These are phyloP conservation scores for Ajuga reptans DNA, from an alignment of 305 asterid species.

Conservation along the genomic window DNA sequence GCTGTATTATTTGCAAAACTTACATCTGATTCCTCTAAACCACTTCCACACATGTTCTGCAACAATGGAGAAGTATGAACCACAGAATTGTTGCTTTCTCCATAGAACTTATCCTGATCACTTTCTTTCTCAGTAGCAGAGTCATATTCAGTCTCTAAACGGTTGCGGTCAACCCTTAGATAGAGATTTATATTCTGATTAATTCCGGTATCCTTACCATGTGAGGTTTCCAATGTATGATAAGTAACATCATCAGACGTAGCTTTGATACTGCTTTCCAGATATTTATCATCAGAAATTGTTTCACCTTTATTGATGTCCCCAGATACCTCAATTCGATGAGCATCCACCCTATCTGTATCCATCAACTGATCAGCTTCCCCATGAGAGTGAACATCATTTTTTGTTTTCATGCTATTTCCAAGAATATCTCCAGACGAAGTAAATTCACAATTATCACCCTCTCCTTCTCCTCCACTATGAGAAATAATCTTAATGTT, in stretches of 20 bases:
- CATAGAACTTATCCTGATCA: conserved; percentile 16
- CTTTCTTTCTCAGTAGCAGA: conserved; percentile 16
- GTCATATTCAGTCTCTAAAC: conserved; percentile 7
- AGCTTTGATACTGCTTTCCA: conserved; percentile 23
- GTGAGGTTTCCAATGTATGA: conserved; percentile 5
- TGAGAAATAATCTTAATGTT: conserved; percentile 10
- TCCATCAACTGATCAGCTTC: conserved; percentile 24
- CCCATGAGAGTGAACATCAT: conserved; percentile 12
- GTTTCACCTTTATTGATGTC: conserved; percentile 24
- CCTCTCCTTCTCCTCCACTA: conserved; percentile 24
- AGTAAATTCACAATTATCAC: conserved; percentile 13
- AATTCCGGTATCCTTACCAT: conserved; percentile 16
- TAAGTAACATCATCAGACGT: conserved; percentile 13
- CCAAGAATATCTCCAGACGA: conserved; percentile 19
- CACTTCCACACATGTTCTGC: conserved; percentile 21
- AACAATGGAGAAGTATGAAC: conserved; percentile 20
- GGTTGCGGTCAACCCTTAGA: not conserved
- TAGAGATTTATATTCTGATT: conserved; percentile 13
- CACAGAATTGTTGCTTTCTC: conserved; percentile 14
- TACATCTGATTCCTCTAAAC: conserved; percentile 24
- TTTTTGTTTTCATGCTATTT: not conserved
- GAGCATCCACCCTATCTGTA: conserved; percentile 19
- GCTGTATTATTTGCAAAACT: conserved; percentile 20
- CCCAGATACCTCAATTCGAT: conserved; percentile 14
- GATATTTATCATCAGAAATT: conserved; percentile 10